Percentiles rank a stretch among this genome's conserved stretches.
Conservation (phyloP, 2,329 filamentous ascomycete species). For the Xylariaceae sp. region DNA sequence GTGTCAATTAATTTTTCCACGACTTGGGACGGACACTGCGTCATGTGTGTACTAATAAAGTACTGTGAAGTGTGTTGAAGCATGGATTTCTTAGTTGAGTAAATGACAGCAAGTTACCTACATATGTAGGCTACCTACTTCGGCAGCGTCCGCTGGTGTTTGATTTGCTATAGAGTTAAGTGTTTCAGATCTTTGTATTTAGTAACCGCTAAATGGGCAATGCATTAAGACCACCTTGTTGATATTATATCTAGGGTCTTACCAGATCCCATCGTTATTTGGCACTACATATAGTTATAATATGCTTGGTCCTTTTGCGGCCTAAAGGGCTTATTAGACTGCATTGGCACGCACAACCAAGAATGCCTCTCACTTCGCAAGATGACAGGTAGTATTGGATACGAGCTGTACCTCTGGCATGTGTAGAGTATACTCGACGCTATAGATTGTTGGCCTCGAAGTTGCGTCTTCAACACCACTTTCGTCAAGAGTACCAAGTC, state of each 20-base stretch:
- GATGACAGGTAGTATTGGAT: too few species aligned
- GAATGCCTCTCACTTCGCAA: too few species aligned
- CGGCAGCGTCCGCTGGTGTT: background rate
- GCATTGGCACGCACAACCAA: too few species aligned
- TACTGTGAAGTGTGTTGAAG: background rate
- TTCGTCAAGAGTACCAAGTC: slow-evolving; percentile 3
- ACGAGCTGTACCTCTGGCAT: slow-evolving; percentile 1
- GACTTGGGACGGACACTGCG: too few species aligned
- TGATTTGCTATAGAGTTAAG: background rate
- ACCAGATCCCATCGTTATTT: slow-evolving; percentile 5
- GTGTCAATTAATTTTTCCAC: too few species aligned
- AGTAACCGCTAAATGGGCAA: slow-evolving; percentile 4
- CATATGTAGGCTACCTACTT: slow-evolving; percentile 18
- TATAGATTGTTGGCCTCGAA: slow-evolving; percentile 2
- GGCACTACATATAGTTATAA: background rate
- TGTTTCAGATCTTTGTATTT: slow-evolving; percentile 24
- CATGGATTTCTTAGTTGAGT: too few species aligned
- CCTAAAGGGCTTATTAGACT: too few species aligned
- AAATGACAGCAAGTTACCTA: background rate
- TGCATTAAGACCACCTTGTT: background rate
- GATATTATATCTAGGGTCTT: background rate
- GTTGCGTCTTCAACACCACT: background rate
- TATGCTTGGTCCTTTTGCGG: slow-evolving; percentile 13
- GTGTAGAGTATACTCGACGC: too few species aligned
- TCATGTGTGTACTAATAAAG: background rate